Conservation (phyloP, 225 moss, liverwort and hornwort genomes). For the Physcomitrellopsis africana region DNA sequence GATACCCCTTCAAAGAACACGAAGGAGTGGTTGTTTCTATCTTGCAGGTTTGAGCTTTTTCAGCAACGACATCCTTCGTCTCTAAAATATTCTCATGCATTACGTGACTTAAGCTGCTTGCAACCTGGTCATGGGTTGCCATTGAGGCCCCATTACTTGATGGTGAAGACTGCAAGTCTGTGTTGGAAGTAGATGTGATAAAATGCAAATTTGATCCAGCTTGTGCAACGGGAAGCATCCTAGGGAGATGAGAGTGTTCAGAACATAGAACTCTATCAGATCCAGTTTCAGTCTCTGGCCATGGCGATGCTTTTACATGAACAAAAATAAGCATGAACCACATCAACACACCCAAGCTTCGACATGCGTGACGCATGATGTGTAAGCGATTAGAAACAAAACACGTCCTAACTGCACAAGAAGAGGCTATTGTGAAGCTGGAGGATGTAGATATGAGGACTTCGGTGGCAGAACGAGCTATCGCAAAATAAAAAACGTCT, state of each 20-base stretch:
- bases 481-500: too few species aligned
- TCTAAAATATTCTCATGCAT: neutral
- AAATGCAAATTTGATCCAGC: neutral
- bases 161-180: constrained; percentile 4
- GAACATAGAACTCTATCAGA: neutral
- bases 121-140: too few species aligned
- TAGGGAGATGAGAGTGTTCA: neutral
- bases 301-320: neutral
- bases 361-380: too few species aligned
- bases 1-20: too few species aligned
- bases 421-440: too few species aligned
- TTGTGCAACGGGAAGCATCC: neutral
- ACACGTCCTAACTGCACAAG: too few species aligned
- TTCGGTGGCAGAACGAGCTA: too few species aligned
- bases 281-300: neutral
- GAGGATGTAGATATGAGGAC: too few species aligned
- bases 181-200: constrained; percentile 12
- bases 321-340: constrained; percentile 21
- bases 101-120: neutral
- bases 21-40: neutral
- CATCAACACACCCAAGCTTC: neutral
- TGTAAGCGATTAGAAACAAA: too few species aligned
- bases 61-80: neutral
- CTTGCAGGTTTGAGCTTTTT: constrained; percentile 15
- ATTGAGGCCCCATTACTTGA: neutral